phyloP scores from a whole-genome alignment of 2,329 filamentous ascomycete genomes.

The Knoxdaviesia capensis region DNA sequence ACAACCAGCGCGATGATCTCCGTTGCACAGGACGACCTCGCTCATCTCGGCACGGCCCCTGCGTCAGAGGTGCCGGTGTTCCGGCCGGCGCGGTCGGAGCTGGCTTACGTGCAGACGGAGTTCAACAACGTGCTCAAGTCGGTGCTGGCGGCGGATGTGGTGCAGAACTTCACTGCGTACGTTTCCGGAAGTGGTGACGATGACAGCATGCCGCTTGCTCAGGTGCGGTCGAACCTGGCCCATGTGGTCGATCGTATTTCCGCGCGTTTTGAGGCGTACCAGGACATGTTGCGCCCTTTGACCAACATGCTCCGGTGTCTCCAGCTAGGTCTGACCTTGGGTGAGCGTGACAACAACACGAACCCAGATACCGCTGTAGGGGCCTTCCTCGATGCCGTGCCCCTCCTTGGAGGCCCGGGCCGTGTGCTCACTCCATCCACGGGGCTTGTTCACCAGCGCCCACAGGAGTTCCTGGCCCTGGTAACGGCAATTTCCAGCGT shows the following conservation, averaged over 20 bases:
- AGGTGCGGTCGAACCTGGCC: slow-evolving; percentile 35
- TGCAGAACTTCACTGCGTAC: slow-evolving; percentile 7
- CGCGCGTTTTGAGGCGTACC: slow-evolving; percentile 55
- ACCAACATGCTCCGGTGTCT: slow-evolving; percentile 64
- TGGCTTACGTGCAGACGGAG: slow-evolving; percentile 59
- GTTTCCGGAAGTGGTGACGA: slow-evolving; percentile 6
- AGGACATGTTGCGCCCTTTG: slow-evolving; percentile 63
- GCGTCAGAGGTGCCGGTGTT: slow-evolving; percentile 45
- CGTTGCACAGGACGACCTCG: slow-evolving; percentile 40
- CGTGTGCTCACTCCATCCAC: slow-evolving; percentile 7
- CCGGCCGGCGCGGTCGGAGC: slow-evolving; percentile 46
- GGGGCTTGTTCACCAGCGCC: slow-evolving; percentile 8
- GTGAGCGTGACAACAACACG: slow-evolving; percentile 12
- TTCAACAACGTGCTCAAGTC: slow-evolving; percentile 57
- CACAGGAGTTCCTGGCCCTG: slow-evolving; percentile 27
- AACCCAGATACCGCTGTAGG: background rate
- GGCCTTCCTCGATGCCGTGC: slow-evolving; percentile 18
- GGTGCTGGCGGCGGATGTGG: slow-evolving; percentile 25
- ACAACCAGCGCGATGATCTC: slow-evolving; percentile 44
- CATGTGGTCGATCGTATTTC: slow-evolving; percentile 52
- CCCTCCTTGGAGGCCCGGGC: slow-evolving; percentile 30
- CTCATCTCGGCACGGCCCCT: slow-evolving; percentile 44
- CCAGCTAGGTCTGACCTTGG: slow-evolving; percentile 52
- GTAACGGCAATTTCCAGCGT: slow-evolving; percentile 20
- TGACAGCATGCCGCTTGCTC: slow-evolving; percentile 22